Base-by-base conservation (phyloP, 257 asterid genomes). In the Petunia axillaris region DNA sequence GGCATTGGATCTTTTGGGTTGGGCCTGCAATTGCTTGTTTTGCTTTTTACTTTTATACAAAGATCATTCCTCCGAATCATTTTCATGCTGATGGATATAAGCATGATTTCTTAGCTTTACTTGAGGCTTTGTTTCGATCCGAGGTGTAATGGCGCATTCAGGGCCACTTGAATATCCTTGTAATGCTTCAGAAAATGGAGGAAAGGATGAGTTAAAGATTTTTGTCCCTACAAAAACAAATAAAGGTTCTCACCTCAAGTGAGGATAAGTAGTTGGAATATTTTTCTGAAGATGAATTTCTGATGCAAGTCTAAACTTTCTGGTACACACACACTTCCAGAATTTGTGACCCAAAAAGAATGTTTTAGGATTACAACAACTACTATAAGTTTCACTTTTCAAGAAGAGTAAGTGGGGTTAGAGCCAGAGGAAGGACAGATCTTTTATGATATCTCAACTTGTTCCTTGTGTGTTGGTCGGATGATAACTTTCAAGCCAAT, bases 1-100 rank as follows among this genome's bases (percentile, higher is more conserved):
- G 91, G 2, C 97, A 93, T 54, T 91, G 98, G 98, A 85, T 93
- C 8, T 91, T 91, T 59, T 93, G 97, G 98, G 90, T 64, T 3
- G 98, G 96, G 25, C 98, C 98, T 0, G 85, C 80, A 0, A 77
- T 89, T 6, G 91, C 97, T 39, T 89, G 96, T 37, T 46, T 87
- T 10, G 90, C 75, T 4, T 93, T 93, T 50, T 93, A 93, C 75
- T 60, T 93, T 43, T 93, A 93, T 76, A 86, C 90, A 0, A 83
- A 89, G 85, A 86, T 92, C 46, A 93, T 93, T n/a, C 96, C 98
- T 3, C 50, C 82, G 8, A 85, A 89, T 35, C 98, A 92, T 74
- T 91, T 88, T 52, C 85, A 83, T 57, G 58, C 87, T 1, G 91
- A 89, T 77, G 89, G 88, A 2, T 89, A 86, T 76, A 92, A 89